Evolutionary conservation across 2,329 filamentous ascomycete genomes (phyloP).

Genomic region (Ceratocystis cubensis): DNA sequence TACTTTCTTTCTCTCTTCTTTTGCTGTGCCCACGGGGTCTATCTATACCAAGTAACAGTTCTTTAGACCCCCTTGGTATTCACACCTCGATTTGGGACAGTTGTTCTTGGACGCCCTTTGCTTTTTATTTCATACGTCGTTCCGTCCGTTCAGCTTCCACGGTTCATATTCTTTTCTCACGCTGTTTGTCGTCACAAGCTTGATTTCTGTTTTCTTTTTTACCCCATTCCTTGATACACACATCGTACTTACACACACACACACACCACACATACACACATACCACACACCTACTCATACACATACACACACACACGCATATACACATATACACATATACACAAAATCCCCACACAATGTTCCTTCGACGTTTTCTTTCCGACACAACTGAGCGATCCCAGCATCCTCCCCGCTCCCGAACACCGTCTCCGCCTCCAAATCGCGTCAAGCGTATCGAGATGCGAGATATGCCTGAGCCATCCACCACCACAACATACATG

Average conservation of each 20-base stretch:
- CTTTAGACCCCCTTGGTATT: background rate
- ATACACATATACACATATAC: background rate
- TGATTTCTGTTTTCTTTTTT: background rate
- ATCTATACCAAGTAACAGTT: background rate
- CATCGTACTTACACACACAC: background rate
- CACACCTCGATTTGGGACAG: background rate
- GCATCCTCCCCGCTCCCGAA: conserved; percentile 19
- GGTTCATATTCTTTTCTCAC: background rate
- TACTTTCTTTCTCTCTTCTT: background rate
- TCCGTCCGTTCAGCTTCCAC: background rate
- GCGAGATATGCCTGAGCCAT: conserved; percentile 20
- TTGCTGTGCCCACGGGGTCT: background rate
- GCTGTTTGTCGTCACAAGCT: background rate
- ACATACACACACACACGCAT: background rate
- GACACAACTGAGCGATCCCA: conserved; percentile 15
- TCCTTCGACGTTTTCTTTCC: conserved; percentile 17
- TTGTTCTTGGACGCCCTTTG: background rate
- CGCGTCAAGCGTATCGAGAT: conserved; percentile 20
- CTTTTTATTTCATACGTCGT: background rate
- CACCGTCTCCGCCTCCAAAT: conserved; percentile 16
- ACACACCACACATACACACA: background rate
- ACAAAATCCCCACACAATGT: conserved; percentile 13
- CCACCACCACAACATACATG: conserved; percentile 5
- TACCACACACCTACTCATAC: background rate
- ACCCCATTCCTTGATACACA: background rate